A percentile compares a stretch with the other conserved stretches of the same genome.
Evolutionary conservation across 2,329 filamentous ascomycete genomes (phyloP).

Genomic region (Chrysosporium keratinophilum): DNA sequence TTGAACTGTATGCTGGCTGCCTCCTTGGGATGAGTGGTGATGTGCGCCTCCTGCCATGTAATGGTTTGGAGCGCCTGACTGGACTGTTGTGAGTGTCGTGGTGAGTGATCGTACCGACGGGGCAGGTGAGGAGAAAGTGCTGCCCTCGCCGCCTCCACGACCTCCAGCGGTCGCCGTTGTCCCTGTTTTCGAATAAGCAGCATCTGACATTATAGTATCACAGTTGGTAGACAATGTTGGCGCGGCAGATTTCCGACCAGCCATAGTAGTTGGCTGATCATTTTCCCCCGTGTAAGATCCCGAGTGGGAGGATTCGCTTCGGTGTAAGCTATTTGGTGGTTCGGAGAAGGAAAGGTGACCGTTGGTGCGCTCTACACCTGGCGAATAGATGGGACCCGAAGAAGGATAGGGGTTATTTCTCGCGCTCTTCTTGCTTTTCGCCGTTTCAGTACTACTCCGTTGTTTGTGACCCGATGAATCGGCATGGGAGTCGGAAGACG

Average conservation of each 20-base stretch:
- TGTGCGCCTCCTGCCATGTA: constrained; percentile 19
- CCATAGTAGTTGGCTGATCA: constrained; percentile 45
- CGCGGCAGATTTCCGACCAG: constrained; percentile 61
- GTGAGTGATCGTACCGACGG: constrained; percentile 56
- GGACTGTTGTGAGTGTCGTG: constrained; percentile 56
- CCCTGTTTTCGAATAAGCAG: constrained; percentile 68
- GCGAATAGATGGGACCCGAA: constrained; percentile 51
- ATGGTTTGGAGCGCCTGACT: constrained; percentile 46
- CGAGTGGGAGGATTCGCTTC: constrained; percentile 46
- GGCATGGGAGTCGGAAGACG: constrained; percentile 34
- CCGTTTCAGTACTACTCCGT: constrained; percentile 15
- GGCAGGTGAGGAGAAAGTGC: constrained; percentile 56
- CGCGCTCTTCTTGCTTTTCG: constrained; percentile 47
- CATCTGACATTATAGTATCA: constrained; percentile 63
- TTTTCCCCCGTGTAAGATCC: constrained; percentile 53
- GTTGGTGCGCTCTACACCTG: constrained; percentile 31
- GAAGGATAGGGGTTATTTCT: constrained; percentile 90
- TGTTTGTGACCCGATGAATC: constrained; percentile 37
- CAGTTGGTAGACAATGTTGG: constrained; percentile 76
- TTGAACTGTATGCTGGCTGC: constrained; percentile 35
- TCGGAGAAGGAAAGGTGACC: constrained; percentile 43
- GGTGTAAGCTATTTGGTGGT: constrained; percentile 41
- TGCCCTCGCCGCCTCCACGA: constrained; percentile 56
- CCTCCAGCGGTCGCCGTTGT: constrained; percentile 59
- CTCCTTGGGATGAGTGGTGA: constrained; percentile 28